Conservation (phyloP, 352 stramenopile genomes). For the Achlya hypogyna region DNA sequence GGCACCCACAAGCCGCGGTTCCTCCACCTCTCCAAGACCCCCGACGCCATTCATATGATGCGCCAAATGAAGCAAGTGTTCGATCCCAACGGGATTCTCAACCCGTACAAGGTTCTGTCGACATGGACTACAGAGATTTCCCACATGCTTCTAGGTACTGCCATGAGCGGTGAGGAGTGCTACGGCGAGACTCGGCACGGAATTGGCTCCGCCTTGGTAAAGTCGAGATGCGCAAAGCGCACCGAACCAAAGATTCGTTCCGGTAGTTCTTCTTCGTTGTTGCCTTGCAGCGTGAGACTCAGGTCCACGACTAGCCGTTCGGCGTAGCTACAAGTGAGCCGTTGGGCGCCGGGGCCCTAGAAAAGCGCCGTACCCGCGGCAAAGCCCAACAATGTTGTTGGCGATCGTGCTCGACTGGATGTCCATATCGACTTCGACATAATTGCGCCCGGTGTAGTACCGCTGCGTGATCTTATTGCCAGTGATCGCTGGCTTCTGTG, state of each 20-base stretch:
- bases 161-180: neutral
- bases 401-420: conserved; percentile 67
- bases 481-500: conserved; percentile 74
- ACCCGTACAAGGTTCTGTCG: conserved; percentile 92
- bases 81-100: conserved; percentile 94
- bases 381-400: conserved; percentile 69
- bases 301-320: conserved; percentile 59
- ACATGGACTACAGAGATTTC: no score
- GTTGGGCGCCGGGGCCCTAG: neutral
- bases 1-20: conserved; percentile 90
- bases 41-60: conserved; percentile 85
- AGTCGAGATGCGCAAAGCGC: conserved; percentile 49
- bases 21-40: conserved; percentile 79
- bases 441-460: conserved; percentile 72
- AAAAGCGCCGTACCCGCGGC: conserved; percentile 57
- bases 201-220: conserved; percentile 37
- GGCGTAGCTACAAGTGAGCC: conserved; percentile 6
- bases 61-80: conserved; percentile 88
- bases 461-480: conserved; percentile 81
- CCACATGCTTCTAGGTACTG: neutral
- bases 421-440: conserved; percentile 84
- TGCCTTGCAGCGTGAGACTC: conserved; percentile 69
- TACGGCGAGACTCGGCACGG: neutral
- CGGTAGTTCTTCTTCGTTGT: conserved; percentile 55
- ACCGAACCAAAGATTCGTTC: conserved; percentile 57